phyloP scores from a whole-genome alignment of 1,284 basidiomycete genomes.

The Hypsizygus ulmarius region DNA sequence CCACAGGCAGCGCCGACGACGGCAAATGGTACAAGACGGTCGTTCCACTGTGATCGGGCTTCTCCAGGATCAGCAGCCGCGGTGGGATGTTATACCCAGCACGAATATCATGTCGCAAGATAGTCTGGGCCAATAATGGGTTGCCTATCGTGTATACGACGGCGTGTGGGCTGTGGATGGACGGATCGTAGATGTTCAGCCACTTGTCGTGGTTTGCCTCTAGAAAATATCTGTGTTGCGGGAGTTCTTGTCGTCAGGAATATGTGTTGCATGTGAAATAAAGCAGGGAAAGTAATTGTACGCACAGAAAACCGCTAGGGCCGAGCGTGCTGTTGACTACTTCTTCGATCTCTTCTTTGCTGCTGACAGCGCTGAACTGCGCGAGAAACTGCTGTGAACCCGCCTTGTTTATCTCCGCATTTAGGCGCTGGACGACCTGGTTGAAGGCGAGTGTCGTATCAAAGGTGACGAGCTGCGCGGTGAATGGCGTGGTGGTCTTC shows the following conservation, averaged over 20 bases:
- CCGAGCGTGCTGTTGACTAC: constrained; percentile 31
- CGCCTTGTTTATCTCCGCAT: constrained; percentile 41
- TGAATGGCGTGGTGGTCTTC: constrained; percentile 34
- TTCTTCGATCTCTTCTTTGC: constrained; percentile 38
- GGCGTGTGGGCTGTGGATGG: constrained; percentile 28
- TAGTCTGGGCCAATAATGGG: constrained; percentile 47
- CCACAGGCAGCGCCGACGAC: constrained; percentile 37
- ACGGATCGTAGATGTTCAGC: constrained; percentile 36
- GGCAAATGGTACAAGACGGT: constrained; percentile 49
- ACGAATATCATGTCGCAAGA: constrained; percentile 43
- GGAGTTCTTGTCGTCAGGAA: too few species aligned
- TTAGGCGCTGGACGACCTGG: constrained; percentile 44
- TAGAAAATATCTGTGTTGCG: constrained; percentile 45
- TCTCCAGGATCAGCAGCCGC: constrained; percentile 45
- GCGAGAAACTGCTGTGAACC: constrained; percentile 30
- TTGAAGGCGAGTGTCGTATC: constrained; percentile 39
- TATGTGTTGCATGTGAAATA: too few species aligned
- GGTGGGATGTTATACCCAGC: constrained; percentile 47
- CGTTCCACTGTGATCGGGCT: constrained; percentile 37
- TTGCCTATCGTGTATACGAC: constrained; percentile 52
- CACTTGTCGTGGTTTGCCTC: constrained; percentile 40
- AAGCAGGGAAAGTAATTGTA: not conserved
- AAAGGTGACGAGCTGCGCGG: constrained; percentile 43
- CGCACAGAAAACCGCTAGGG: constrained; percentile 46
- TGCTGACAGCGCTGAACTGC: constrained; percentile 28